Percentiles rank a stretch among this genome's conserved stretches.
Evolutionary conservation across 2,329 filamentous ascomycete genomes (phyloP).

Genomic region (Trichophyton simii): DNA sequence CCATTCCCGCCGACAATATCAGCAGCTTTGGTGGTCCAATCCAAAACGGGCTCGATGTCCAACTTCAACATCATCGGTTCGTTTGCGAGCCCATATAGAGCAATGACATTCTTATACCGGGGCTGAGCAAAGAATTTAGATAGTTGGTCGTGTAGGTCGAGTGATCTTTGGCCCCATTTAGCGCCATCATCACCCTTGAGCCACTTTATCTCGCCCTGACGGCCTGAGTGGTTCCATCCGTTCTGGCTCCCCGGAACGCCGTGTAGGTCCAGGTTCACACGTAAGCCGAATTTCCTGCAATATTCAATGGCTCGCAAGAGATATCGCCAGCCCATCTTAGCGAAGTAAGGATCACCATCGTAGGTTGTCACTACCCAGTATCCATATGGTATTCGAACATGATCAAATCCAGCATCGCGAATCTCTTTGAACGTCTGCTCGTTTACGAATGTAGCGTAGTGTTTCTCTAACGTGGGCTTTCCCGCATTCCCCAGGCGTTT

Average conservation of each 20-base stretch:
- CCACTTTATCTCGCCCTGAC: conserved; percentile 71
- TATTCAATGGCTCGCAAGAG: conserved; percentile 87
- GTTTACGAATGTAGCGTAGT: conserved; percentile 81
- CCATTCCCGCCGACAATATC: conserved; percentile 64
- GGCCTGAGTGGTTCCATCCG: conserved; percentile 93
- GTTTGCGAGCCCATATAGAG: conserved; percentile 89
- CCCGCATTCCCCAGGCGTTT: conserved; percentile 54
- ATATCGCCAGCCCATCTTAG: conserved; percentile 82
- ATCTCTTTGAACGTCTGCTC: conserved; percentile 78
- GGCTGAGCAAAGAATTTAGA: conserved; percentile 87
- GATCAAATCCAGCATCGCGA: conserved; percentile 75
- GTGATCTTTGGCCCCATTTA: conserved; percentile 63
- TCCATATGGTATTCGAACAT: conserved; percentile 88
- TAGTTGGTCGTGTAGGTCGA: conserved; percentile 77
- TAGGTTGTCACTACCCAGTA: conserved; percentile 92
- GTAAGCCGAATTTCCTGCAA: conserved; percentile 78
- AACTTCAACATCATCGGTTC: conserved; percentile 79
- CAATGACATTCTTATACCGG: conserved; percentile 81
- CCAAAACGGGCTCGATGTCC: conserved; percentile 51
- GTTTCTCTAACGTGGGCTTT: conserved; percentile 64
- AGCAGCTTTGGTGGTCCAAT: conserved; percentile 68
- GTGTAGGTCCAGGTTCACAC: conserved; percentile 87
- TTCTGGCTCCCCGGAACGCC: conserved; percentile 89
- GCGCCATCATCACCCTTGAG: conserved; percentile 77
- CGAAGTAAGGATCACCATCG: conserved; percentile 74